These are phyloP conservation scores for Sporothrix sp. DNA, from an alignment of 2,329 filamentous ascomycete genomes.

Conservation along the genomic window DNA sequence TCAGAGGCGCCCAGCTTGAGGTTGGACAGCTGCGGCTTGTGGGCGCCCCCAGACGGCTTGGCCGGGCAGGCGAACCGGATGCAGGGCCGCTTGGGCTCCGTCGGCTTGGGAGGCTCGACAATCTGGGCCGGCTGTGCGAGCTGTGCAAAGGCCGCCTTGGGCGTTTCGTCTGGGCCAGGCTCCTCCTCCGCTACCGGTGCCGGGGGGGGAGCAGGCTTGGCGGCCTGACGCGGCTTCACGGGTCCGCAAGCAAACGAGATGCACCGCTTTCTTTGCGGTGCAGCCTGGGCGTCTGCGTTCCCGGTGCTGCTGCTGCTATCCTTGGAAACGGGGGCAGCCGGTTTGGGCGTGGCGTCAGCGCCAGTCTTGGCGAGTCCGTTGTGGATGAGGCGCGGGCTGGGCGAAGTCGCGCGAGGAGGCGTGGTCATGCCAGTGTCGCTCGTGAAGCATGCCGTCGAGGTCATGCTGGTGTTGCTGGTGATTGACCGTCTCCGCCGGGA, in stretches of 20 bases:
- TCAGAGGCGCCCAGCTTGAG: conserved; percentile 14
- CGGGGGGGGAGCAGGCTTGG: conserved; percentile 23
- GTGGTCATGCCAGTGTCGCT: conserved; percentile 89
- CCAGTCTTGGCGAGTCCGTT: conserved; percentile 30
- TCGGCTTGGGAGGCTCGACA: conserved; percentile 24
- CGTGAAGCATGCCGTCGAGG: conserved; percentile 85
- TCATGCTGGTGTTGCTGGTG: conserved; percentile 68
- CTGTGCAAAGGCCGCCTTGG: conserved; percentile 9
- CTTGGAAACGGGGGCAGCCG: conserved; percentile 29
- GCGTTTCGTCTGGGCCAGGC: conserved; percentile 13
- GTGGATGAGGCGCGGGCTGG: conserved; percentile 72
- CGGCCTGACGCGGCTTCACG: conserved; percentile 36
- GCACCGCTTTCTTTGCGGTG: conserved; percentile 68
- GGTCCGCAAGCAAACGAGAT: conserved; percentile 85
- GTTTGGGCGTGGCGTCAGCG: conserved; percentile 14
- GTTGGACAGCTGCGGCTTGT: conserved; percentile 22
- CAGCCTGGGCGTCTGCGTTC: conserved; percentile 18
- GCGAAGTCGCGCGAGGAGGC: conserved; percentile 75
- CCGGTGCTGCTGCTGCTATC: conserved; percentile 33
- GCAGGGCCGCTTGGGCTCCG: conserved; percentile 45
- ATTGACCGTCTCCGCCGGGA: conserved; percentile 50
- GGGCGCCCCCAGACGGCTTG: conserved; percentile 36
- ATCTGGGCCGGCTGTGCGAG: conserved; percentile 25
- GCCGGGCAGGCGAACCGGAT: conserved; percentile 70
- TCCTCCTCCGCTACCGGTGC: conserved; percentile 15